Evolutionary conservation across 805 yeast genomes (phyloP), one percentile per base, ranked within the genome.

Genomic region (Komagataella ulmi): DNA sequence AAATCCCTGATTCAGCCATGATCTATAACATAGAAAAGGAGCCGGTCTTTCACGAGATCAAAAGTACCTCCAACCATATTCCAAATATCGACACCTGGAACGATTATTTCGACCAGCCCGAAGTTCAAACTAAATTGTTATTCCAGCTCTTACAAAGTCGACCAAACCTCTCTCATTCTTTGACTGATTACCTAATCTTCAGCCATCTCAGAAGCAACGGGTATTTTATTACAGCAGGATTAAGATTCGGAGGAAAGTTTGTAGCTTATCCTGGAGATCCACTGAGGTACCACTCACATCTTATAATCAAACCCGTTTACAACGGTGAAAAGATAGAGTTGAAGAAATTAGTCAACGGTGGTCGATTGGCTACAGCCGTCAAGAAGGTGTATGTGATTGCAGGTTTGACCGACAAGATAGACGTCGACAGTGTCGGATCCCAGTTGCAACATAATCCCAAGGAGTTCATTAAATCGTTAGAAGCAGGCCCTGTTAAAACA

Each of bases 221-320:
- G 77, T 84, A 73, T 62, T 78, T 69, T 53, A 57, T 86, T 17
- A 74, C 88, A 36, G 97, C 98, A 0, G 99, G 99, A 0, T 69
- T 89, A 36, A 75, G 96, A 53, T 91, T 90, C 65, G 99, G 99
- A 2, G 95, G 96, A 4, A 80, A 80, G 51, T 89, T 80, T 59
- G 77, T 93, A 53, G 89, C 90, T 1, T 91, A 91, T 57, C 98
- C 97, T 0, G 98, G 97, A 1, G 99, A 91, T 62, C 96, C 98
- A 6, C 69, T 91, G 51, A 66, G 93, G 48, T 93, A 80, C 60
- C 99, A 91, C 66, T 85, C 97, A 2, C 97, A 91, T 64, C 72
- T 81, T 56, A 82, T 87, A 4, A 85, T 87, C 2, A 76, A 77
- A 49, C 71, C 81, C 0, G 69, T 71, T 17, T 67, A 64, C 44